Base-by-base conservation (phyloP, 129 eudicot species). In the Ambrosia trifida region DNA sequence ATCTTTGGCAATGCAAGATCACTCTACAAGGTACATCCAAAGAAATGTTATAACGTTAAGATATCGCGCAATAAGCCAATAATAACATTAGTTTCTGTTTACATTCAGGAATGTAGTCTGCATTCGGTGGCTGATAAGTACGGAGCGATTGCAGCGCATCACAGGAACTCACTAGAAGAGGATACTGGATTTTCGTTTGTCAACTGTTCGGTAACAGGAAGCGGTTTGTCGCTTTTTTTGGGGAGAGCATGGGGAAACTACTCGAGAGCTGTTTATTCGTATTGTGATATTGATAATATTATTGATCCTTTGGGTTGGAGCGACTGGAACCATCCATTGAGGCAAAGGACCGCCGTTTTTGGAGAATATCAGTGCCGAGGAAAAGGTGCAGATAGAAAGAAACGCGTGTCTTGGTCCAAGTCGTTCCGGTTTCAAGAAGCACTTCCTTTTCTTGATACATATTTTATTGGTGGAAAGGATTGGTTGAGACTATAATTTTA, bases 1-100 rank as follows among this genome's bases (percentile, higher is more conserved):
- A 89, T 93, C 36, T 93, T 83, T 44, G 98, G 98, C 74, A 81
- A 82, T 57, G 85, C 95, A 1, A 94, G 76, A 79, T 94, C 99
- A 20, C 87, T 94, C 8, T 94, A 76, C 60, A 85, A 60, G 97
- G 97, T 88, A 61, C 16, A 1, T n/a, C 2, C 2, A 36, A 0
- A 24, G 28, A 3, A 54, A 18, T 12, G 30, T 17, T 24, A 28
- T 11, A 67, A 14, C 13, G 7, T 3, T 67, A 11, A 2, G 5
- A n/a, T 24, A 11, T 4, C 10, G 40, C 13, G 9, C 28, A 24
- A 24, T 24, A 24, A 24, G 28, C 28, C 52, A 32, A 6, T 11
- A 36, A 41, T 32, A 1, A 35, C 20, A 70, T 0, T 11, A 19
- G 0, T 33, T 33, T 49, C n/a, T 28, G 66, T 24, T 24, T 24